phyloP scores from a whole-genome alignment of 306 rosid genomes.

The Fragaria nilgerrensis region DNA sequence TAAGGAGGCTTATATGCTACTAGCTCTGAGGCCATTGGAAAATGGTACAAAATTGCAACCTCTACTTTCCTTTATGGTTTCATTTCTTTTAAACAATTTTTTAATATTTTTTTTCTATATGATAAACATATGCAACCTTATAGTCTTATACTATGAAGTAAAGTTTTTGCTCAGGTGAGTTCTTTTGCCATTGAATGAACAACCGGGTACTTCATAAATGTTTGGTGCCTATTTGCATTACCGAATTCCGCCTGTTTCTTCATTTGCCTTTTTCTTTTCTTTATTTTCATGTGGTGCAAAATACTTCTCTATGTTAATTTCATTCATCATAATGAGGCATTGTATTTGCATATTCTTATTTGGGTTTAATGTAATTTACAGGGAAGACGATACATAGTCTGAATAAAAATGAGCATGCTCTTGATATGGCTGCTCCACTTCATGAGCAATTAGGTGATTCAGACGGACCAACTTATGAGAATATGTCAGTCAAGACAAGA shows the following conservation, averaged over 20 bases:
- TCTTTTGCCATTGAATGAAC: background rate
- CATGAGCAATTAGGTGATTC: conserved; percentile 65
- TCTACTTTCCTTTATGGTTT: background rate
- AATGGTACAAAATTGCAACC: background rate
- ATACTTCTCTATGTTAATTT: background rate
- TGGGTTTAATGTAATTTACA: conserved; percentile 28
- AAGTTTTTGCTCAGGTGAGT: background rate
- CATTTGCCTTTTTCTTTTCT: background rate
- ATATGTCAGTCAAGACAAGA: conserved; percentile 60
- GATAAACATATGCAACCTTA: background rate
- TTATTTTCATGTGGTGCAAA: background rate
- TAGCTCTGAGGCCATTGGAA: background rate
- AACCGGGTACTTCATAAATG: background rate
- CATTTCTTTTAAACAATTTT: background rate
- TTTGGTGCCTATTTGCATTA: background rate
- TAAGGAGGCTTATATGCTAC: background rate
- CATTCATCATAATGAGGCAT: background rate
- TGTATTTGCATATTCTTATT: conserved; percentile 4
- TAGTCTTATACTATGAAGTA: background rate
- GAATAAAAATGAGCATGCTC: conserved; percentile 91
- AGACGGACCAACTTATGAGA: conserved; percentile 46
- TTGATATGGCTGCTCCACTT: conserved; percentile 89
- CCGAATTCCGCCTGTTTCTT: background rate
- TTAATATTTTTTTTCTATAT: background rate
- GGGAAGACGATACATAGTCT: conserved; percentile 90